Evolutionary conservation across 495 filamentous ascomycete genomes (phyloP).

Genomic region (Daldinia bambusicola): DNA sequence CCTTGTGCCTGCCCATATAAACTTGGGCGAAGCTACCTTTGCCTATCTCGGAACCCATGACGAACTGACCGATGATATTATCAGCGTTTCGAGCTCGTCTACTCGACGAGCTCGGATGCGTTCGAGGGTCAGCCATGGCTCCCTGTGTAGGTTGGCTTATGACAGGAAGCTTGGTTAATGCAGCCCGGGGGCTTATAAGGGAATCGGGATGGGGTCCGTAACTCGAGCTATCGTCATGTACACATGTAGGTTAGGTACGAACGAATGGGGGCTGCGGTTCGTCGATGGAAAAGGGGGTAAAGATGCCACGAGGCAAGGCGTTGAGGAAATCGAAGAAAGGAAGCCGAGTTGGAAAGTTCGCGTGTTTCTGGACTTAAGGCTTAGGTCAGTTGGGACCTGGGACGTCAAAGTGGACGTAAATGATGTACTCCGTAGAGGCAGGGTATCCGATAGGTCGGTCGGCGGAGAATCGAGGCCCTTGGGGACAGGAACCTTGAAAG

Average conservation of each 20-base stretch:
- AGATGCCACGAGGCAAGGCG: conserved; percentile 39
- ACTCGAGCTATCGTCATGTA: conserved; percentile 60
- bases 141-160: conserved; percentile 56
- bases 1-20: conserved; percentile 84
- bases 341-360: conserved; percentile 37
- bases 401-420: conserved; percentile 50
- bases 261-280: conserved; percentile 25
- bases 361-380: conserved; percentile 38
- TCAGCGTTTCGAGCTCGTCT: conserved; percentile 59
- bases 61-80: conserved; percentile 81
- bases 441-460: conserved; percentile 52
- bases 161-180: conserved; percentile 54
- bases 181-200: conserved; percentile 60
- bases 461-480: conserved; percentile 46
- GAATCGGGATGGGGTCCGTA: conserved; percentile 54
- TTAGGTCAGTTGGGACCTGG: conserved; percentile 35
- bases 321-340: conserved; percentile 34
- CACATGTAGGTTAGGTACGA: conserved; percentile 44
- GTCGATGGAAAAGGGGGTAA: conserved; percentile 30
- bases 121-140: conserved; percentile 58
- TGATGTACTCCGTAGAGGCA: conserved; percentile 49
- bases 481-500: conserved; percentile 47
- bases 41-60: conserved; percentile 84
- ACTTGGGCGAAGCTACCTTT: conserved; percentile 97
- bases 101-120: conserved; percentile 47